These are phyloP conservation scores for Aspergillus affinis DNA, from an alignment of 495 filamentous ascomycete genomes.

Conservation along the genomic window DNA sequence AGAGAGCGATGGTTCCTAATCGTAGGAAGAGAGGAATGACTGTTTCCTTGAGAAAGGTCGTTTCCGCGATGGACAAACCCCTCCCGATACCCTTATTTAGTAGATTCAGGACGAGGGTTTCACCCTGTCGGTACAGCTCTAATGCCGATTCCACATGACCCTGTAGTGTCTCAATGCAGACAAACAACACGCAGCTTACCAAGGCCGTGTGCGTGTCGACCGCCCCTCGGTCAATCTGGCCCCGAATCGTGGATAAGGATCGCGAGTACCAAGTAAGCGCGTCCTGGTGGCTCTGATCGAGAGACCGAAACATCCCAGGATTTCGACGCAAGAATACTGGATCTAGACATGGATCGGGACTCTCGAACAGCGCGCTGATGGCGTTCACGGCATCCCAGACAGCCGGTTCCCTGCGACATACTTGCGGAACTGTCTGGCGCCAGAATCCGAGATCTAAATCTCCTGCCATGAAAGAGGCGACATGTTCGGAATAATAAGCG, in stretches of 20 bases:
- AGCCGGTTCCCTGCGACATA: conserved; percentile 55
- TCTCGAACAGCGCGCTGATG: conserved; percentile 55
- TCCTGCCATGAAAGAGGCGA: conserved; percentile 37
- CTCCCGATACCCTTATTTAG: conserved; percentile 26
- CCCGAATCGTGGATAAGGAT: conserved; percentile 49
- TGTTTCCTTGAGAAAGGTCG: conserved; percentile 27
- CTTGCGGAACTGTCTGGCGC: conserved; percentile 55
- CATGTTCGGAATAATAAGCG: conserved; percentile 39
- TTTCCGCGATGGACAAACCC: conserved; percentile 14
- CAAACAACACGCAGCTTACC: conserved; percentile 56
- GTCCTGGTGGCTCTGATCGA: conserved; percentile 42
- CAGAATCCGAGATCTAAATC: conserved; percentile 56
- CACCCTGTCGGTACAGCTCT: conserved; percentile 36
- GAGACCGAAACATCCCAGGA: conserved; percentile 23
- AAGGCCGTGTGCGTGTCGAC: conserved; percentile 38
- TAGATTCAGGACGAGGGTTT: conserved; percentile 30
- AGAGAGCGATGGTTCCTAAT: conserved; percentile 25
- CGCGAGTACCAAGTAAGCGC: conserved; percentile 43
- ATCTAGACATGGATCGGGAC: conserved; percentile 22
- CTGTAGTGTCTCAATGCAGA: conserved; percentile 57
- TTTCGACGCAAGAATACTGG: conserved; percentile 9
- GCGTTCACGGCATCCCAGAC: conserved; percentile 58
- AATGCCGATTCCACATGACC: conserved; percentile 33
- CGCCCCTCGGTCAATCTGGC: conserved; percentile 38
- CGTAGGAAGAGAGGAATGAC: conserved; percentile 41